Base-by-base conservation (phyloP, 495 filamentous ascomycete species). In the Aspergillus coremiiformis region DNA sequence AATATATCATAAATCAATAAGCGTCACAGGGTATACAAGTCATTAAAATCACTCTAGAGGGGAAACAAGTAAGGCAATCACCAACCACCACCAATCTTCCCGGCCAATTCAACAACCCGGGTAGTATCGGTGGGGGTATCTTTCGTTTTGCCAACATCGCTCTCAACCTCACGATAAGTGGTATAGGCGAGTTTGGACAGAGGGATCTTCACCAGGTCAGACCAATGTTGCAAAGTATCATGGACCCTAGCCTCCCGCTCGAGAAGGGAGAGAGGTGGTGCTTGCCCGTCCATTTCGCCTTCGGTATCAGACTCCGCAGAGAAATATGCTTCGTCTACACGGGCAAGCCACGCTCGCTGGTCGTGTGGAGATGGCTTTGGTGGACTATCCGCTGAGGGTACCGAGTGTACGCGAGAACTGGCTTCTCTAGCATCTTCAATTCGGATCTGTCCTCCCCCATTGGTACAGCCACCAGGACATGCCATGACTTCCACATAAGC, bases 401-500 rank as follows among this genome's bases (percentile, higher is more conserved):
- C 26, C 10, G 39, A 41, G 47, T 60, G 57, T n/a, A 58, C 27
- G 29, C 37, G 30, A 8, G 51, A 51, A 22, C 43, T 58, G 29
- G 39, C 53, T 47, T 70, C 66, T 29, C 65, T 53, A 19, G 84
- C 78, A 65, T 98, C 93, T 33, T 86, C 86, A 17, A 85, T 82
- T 52, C 94, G 92, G 52, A 98, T 84, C 73, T 98, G 93, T 0
- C 93, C 93, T 20, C 93, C 93, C 0, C 93, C 93, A 62, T 97
- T 98, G 44, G 93, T 98, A 66, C 93, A 98, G 1, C 93, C 93
- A 9, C 94, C 93, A 0, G 93, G 93, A 69, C 93, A 98, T 23
- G 93, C 93, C 93, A 98, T 98, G 29, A 98, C 94, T 63, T 98
- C 93, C 10, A 98, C 88, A 68, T 95, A 97, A 20, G 82, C 81